Base-by-base conservation (phyloP, 169 alveolate genomes). In the Cyclospora cayetanensis region DNA sequence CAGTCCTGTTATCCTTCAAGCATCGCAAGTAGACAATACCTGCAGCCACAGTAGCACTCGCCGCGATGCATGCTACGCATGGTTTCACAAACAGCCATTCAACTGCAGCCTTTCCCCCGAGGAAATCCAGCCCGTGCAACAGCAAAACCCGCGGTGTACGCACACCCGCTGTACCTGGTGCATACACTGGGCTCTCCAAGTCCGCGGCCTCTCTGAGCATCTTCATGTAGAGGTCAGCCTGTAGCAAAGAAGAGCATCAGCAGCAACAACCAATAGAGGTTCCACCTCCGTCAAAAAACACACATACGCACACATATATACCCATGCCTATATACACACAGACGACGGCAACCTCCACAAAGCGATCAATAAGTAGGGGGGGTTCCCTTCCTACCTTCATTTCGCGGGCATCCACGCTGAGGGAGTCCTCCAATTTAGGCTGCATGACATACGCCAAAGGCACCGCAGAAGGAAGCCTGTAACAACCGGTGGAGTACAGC, bases 371-470 rank as follows among this genome's bases (percentile, higher is more conserved):
- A n/a, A n/a, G n/a, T n/a, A 4, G 43, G 2, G 25, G 37, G 11
- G 7, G 84, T 34, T 20, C 34, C 65, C 22, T 4, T 1, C 91
- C 12, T 77, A 94, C 96, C 96, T 96, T 96, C 96, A 96, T 96
- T 79, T 96, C 98, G 41, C 97, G 93, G 42, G 98, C 98, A 84
- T 96, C 96, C 39, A 96, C 76, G 22, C 95, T 92, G 31, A 96
- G 93, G 1, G 92, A 66, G 42, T 96, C 97, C 84, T 96, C 98
- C 37, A 96, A 42, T 43, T 94, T 96, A 5, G 98, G 98, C 95
- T 96, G 93, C 43, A 46, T 11, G 35, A 60, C 15, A 66, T 20
- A 20, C 53, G 12, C 53, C 74, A 25, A 9, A 60, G 74, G 35
- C 9, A 31, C 74, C 12, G 31, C 9, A 31, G 7, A n/a, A 15